Evolutionary conservation across 352 stramenopile species (phyloP).

Genomic region (Plasmopara muralis): DNA sequence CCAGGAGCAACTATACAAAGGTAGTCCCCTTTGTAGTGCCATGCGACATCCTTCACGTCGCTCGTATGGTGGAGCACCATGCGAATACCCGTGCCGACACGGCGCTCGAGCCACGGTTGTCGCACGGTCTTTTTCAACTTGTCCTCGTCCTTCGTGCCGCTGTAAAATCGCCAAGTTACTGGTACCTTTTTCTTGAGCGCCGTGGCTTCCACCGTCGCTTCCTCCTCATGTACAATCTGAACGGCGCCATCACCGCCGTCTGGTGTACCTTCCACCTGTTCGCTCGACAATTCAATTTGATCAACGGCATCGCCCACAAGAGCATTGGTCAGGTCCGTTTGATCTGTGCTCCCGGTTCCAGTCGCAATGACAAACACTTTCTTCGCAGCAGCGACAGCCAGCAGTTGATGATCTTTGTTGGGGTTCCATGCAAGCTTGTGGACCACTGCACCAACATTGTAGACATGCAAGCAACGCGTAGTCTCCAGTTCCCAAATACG

Average conservation of each 20-base stretch:
- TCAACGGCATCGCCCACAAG: conserved; percentile 85
- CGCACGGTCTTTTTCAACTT: conserved; percentile 38
- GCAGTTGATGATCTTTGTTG: conserved; percentile 92
- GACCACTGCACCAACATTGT: conserved; percentile 87
- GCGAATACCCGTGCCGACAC: conserved; percentile 74
- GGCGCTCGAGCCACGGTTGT: conserved; percentile 63
- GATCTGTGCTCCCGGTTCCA: conserved; percentile 89
- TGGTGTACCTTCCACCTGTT: conserved; percentile 31
- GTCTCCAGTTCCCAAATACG: conserved; percentile 97
- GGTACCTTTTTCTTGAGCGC: conserved; percentile 86
- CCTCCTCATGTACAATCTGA: conserved; percentile 63
- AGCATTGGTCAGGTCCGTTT: conserved; percentile 93
- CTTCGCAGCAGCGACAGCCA: conserved; percentile 90
- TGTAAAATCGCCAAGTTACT: conserved; percentile 88
- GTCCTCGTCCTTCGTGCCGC: conserved; percentile 72
- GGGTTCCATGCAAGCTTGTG: conserved; percentile 96
- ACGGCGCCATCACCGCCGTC: conserved; percentile 39
- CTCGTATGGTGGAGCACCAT: conserved; percentile 84
- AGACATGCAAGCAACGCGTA: conserved; percentile 87
- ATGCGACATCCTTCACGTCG: conserved; percentile 91
- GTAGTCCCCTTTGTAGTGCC: conserved; percentile 99
- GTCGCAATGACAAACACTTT: conserved; percentile 92
- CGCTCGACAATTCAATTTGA: conserved; percentile 39
- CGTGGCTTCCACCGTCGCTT: conserved; percentile 61
- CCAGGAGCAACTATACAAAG: conserved; percentile 91